Evolutionary conservation across 129 eudicot genomes (phyloP), one percentile per base, ranked within the genome.

Genomic region (Flaveria trinervia): DNA sequence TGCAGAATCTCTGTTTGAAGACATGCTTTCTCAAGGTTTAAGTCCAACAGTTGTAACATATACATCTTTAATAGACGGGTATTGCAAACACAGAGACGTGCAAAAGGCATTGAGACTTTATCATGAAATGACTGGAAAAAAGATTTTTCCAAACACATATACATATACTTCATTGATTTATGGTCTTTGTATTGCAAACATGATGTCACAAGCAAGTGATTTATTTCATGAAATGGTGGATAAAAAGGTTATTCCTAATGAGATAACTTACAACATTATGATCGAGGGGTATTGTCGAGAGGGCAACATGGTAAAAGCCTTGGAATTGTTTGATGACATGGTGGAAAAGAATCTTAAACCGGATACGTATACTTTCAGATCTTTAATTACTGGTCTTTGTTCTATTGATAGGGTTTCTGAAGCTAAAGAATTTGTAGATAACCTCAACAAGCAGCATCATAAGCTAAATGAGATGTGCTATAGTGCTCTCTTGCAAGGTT

Each of bases 101-200:
- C 81, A 65, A 8, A 80, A 85, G 43, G 96, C 96, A 28, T 84
- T 94, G n/a, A 77, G 90, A 71, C 80, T 94, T 16, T 91, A 84
- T 86, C 90, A 91, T 66, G 97, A 94, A 79, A 94, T 94, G 99
- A 87, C 77, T 0, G 92, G 79, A 33, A 94, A 91, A 83, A 88
- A 85, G 76, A 87, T 94, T 43, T 75, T 86, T 20, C 93, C 99
- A 2, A 94, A 87, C 83, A 79, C 73, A 13, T 83, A 87, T 68
- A 91, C 97, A 1, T 94, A 74, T 56, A 89, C 97, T 43, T 82
- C 92, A 18, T 79, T 94, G 18, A 86, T 94, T 48, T 79, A 73
- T 64, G 99, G 97, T 43, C 82, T 89, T 84, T 87, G 88, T 82
- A 79, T 33, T 51, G 85, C 90, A 74, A 84, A 82, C 43, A 83